Base-by-base conservation (phyloP, 2,329 filamentous ascomycete genomes). In the Epichloe elymi region DNA sequence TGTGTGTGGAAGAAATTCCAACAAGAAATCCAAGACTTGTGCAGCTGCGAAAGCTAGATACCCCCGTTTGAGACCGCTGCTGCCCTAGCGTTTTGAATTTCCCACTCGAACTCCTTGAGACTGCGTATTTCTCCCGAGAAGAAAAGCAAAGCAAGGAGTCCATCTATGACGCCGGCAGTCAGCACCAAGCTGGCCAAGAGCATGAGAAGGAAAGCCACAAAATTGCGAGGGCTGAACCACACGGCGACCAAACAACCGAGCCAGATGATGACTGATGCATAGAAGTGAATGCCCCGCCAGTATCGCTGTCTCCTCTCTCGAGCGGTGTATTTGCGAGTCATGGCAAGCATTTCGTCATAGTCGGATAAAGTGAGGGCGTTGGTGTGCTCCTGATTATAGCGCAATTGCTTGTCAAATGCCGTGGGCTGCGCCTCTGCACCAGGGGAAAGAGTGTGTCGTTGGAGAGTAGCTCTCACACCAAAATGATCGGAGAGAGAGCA, bases 401-500 rank as follows among this genome's bases (percentile, higher is more conserved):
- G 63, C 5, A 71, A 61, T 52, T 70, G 66, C 35, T 58, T 54
- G 52, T 68, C 65, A 3, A 61, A 55, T 36, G 59, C 58, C 53
- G 55, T 56, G 23, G 58, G 55, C 19, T 48, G 38, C 19, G 55
- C 47, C 10, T 45, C 46, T 10, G 59, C 38, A 35, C 50, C 45
- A 41, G 55, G 45, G 19, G 62, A 54, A 33, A 66, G 60, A 2
- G 63, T 63, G 56, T 75, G 70, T 12, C 77, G 74, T 4, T 70
- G 67, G 10, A 97, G 74, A 0, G 87, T 89, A 5, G 87, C 83
- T 64, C 91, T 85, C 49, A 97, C 85, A 20, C 88, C 89, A 65
- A 96, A 97, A 65, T 97, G 93, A 63, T 98, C 91, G 59, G 89
- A 96, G 26, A 97, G 74, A 1, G 88, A 95, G 69, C 89, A 95